Conservation (phyloP, 495 filamentous ascomycete genomes). For the Darksidea phi region DNA sequence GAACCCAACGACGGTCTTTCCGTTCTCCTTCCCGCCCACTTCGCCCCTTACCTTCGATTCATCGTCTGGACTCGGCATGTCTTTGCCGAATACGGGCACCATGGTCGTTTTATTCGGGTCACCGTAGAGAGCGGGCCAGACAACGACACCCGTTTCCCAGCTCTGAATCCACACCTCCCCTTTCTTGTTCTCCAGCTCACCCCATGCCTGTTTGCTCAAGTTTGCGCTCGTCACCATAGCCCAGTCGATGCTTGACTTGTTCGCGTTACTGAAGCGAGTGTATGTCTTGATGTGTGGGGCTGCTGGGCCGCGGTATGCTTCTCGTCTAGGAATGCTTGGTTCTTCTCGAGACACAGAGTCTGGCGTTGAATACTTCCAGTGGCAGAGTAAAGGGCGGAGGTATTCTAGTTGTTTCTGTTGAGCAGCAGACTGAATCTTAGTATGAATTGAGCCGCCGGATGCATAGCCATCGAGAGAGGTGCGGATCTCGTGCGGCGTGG, state of each 20-base stretch:
- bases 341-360: background rate
- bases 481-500: constrained; percentile 76
- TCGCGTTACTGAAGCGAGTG: constrained; percentile 61
- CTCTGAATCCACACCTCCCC: constrained; percentile 70
- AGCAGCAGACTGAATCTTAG: constrained; percentile 63
- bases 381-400: constrained; percentile 65
- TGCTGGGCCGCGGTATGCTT: constrained; percentile 67
- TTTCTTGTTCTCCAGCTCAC: constrained; percentile 51
- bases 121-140: constrained; percentile 71
- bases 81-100: constrained; percentile 65
- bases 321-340: background rate
- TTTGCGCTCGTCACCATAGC: constrained; percentile 84
- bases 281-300: constrained; percentile 94
- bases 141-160: constrained; percentile 81
- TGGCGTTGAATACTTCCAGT: constrained; percentile 53
- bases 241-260: constrained; percentile 68
- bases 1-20: constrained; percentile 56
- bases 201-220: constrained; percentile 88
- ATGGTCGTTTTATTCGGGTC: constrained; percentile 47
- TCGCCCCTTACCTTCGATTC: background rate
- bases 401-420: constrained; percentile 77
- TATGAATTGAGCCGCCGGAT: constrained; percentile 75
- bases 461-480: constrained; percentile 73
- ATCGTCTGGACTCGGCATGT: constrained; percentile 46
- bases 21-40: constrained; percentile 2